Evolutionary conservation across 2,329 filamentous ascomycete species (phyloP), one percentile per base, ranked within the genome.

Genomic region (Fusarium chuoi): DNA sequence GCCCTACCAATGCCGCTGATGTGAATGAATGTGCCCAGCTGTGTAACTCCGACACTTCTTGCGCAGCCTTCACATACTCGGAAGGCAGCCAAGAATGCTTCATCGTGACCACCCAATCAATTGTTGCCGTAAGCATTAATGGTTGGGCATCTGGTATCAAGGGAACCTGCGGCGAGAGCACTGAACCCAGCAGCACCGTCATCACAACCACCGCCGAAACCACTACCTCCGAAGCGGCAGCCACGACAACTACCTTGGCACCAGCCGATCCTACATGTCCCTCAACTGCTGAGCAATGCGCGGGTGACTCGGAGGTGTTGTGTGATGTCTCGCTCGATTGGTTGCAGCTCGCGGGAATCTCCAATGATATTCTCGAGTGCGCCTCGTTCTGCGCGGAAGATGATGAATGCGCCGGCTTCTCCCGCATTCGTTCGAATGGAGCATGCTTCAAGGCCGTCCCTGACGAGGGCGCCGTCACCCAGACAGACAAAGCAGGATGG

Each of bases 301-400:
- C 44, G 0, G 44, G 44, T 7, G 7, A 10, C 44, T 7, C 18
- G 1, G 44, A 18, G 0, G 24, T 46, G 0, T 3, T 28, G 3
- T 46, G 24, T 11, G 44, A 46, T 7, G 24, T 46, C 7, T 8
- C 10, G 44, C 44, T 46, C 4, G 3, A 5, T 7, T 3, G 14
- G 10, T 46, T 46, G 44, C 0, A 1, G 10, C 18, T 46, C 18
- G 24, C 12, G 0, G 44, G 44, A 0, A 7, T 28, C 24, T 46
- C 44, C 24, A 22, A 11, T 0, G 24, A 46, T 8, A 46, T 46
- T 14, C 24, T 46, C 0, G 44, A 46, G 24, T 46, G 44, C 24
- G 44, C 44, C 9, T 46, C 44, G 4, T 46, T 46, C 44, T 46
- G 44, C 24, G 24, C 14, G 5, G 12, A 26, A 7, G 44, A 46